phyloP scores from a whole-genome alignment of 441 rosid genomes.

The Macaranga tanarius region DNA sequence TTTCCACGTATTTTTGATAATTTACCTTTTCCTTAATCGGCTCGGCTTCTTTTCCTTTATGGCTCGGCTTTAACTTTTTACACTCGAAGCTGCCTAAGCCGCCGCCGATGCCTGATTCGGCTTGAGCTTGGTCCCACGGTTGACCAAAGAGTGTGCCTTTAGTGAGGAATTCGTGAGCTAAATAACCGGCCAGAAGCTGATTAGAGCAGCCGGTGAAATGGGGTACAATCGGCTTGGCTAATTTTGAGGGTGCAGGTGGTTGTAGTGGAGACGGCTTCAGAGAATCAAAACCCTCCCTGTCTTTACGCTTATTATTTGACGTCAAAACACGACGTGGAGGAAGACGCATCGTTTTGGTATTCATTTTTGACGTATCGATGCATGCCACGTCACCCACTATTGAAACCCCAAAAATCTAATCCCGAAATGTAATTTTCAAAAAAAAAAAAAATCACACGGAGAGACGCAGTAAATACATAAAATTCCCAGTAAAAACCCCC shows the following conservation, averaged over 20 bases:
- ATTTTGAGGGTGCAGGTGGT: slow-evolving; percentile 15
- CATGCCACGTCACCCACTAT: slow-evolving; percentile 69
- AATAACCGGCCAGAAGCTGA: slow-evolving; percentile 66
- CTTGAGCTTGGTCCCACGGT: slow-evolving; percentile 43
- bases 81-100: slow-evolving; percentile 9
- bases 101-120: slow-evolving; percentile 24
- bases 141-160: slow-evolving; percentile 68
- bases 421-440: neutral
- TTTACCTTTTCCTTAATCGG: slow-evolving; percentile 33
- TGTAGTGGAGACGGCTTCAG: slow-evolving; percentile 25
- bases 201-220: slow-evolving; percentile 29
- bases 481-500: neutral
- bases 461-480: neutral
- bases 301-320: slow-evolving; percentile 66
- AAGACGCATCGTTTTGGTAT: slow-evolving; percentile 93
- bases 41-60: slow-evolving; percentile 26
- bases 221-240: slow-evolving; percentile 12
- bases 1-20: slow-evolving; percentile 51
- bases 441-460: neutral
- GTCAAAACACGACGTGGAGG: slow-evolving; percentile 77
- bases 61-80: slow-evolving; percentile 27
- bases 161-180: slow-evolving; percentile 68
- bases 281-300: slow-evolving; percentile 43
- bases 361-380: slow-evolving; percentile 39
- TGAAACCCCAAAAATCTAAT: neutral